phyloP scores from a whole-genome alignment of 495 filamentous ascomycete genomes.

The Aspergillus heteromorphus region DNA sequence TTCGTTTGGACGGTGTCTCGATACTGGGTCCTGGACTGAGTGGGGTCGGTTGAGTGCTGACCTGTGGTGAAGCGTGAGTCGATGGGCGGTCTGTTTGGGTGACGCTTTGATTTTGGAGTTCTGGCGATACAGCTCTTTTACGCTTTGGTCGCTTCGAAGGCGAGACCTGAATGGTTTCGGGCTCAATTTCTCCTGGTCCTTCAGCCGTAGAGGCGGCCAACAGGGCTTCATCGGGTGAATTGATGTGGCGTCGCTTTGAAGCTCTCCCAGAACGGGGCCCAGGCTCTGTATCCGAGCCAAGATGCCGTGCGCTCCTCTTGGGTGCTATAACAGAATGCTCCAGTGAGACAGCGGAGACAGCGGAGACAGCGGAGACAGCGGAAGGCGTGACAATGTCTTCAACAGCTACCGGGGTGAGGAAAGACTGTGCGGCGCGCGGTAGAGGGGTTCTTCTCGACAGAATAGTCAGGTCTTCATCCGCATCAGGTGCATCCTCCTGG shows the following conservation, averaged over 20 bases:
- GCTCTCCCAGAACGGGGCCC: not conserved
- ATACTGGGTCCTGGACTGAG: not conserved
- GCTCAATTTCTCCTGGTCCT: not conserved
- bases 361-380: too few species aligned
- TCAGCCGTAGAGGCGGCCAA: not conserved
- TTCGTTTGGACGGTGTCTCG: conserved; percentile 1
- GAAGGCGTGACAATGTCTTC: not conserved
- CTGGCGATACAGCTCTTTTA: conserved; percentile 1
- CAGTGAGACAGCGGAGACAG: too few species aligned
- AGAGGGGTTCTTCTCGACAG: not conserved
- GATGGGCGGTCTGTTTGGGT: not conserved
- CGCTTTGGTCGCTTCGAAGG: conserved; percentile 6
- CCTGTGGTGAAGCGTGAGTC: not conserved
- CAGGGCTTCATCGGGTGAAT: not conserved
- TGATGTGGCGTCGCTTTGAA: conserved; percentile 10
- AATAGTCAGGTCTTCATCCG: not conserved
- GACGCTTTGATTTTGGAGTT: not conserved
- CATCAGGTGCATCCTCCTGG: conserved; percentile 3
- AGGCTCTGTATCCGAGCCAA: not conserved
- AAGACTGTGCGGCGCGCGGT: not conserved
- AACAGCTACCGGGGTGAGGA: not conserved
- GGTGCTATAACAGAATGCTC: not conserved
- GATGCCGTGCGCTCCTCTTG: conserved; percentile 6
- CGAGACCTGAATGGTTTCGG: not conserved
- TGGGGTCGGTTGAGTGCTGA: not conserved